These are phyloP conservation scores for Trichomonascaceae sp. DNA, from an alignment of 1,139 yeast species.

Conservation along the genomic window DNA sequence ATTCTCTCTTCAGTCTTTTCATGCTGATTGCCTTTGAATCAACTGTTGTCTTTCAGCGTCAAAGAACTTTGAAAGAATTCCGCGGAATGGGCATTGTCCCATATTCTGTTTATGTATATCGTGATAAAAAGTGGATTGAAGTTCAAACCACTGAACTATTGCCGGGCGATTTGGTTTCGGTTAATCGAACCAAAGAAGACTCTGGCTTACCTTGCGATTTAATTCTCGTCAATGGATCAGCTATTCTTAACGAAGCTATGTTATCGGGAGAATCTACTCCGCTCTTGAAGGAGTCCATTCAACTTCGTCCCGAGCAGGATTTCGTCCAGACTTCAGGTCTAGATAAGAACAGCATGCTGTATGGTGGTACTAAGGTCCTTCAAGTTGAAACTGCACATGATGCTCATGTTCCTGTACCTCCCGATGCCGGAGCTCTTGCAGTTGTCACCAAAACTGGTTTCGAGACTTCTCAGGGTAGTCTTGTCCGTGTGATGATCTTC, in stretches of 20 bases:
- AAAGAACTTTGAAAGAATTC: constrained; percentile 88
- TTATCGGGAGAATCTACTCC: constrained; percentile 98
- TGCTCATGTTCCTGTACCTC: constrained; percentile 41
- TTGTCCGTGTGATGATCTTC: constrained; percentile 96
- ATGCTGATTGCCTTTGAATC: constrained; percentile 92
- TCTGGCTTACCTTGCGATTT: constrained; percentile 96
- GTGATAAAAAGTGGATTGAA: constrained; percentile 66
- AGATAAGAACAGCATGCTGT: constrained; percentile 84
- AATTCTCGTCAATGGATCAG: constrained; percentile 76
- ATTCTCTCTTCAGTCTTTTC: constrained; percentile 82
- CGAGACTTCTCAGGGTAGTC: constrained; percentile 95
- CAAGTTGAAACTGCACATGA: constrained; percentile 55
- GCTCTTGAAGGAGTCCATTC: constrained; percentile 82
- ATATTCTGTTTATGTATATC: constrained; percentile 63
- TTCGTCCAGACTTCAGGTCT: constrained; percentile 66
- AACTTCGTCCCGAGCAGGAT: constrained; percentile 71
- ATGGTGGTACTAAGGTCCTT: constrained; percentile 95
- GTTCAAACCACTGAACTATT: constrained; percentile 68
- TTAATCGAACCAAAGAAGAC: constrained; percentile 83
- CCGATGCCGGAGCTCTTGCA: constrained; percentile 91
- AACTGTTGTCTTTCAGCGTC: constrained; percentile 88
- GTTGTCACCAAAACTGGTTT: constrained; percentile 90
- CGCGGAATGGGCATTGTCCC: constrained; percentile 98
- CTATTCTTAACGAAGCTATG: constrained; percentile 96
- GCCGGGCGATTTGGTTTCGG: constrained; percentile 89